Evolutionary conservation across 805 yeast genomes (phyloP), one percentile per base, ranked within the genome.

Genomic region (Kodamaea sagamina): DNA sequence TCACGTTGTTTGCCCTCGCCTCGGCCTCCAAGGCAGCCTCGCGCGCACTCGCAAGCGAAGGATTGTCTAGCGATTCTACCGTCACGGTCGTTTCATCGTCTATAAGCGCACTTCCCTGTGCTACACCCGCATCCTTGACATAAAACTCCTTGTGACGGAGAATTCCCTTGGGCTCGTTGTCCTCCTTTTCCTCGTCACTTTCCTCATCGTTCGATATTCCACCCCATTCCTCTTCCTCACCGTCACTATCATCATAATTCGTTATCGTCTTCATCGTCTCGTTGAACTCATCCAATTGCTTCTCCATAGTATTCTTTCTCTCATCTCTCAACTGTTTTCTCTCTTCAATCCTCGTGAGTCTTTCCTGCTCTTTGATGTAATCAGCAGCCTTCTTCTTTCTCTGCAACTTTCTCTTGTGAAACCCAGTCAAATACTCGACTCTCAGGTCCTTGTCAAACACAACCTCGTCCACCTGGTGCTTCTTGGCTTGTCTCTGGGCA

Each of bases 401-500:
- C 57, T 86, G 86, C 12, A 92, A 61, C 61, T 92, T 92, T 58
- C 99, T 78, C 67, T 92, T 92, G 64, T 93, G 98, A 63, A 92
- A 92, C 31, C 99, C 99, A 2, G 97, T 92, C 52, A 92, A 68
- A 62, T 82, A 92, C 47, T 92, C 96, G 62, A 74, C 67, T 60
- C 97, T 70, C n/a, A 85, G 77, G 13, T 77, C 86, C 49, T 81
- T 79, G 63, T 93, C 93, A 61, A 89, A 93, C 1, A 78, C 80
- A 21, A 93, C 95, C 61, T 89, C 97, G 19, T 79, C 90, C 2
- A 87, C 89, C 29, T 89, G 75, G 58, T 77, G 79, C 59, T 79
- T 76, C 59, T 78, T 79, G 25, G 74, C 72, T 58, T 81, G 84
- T 51, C 82, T 84, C 41, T 79, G 78, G 12, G 84, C 82, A 62